phyloP scores from a whole-genome alignment of 2,329 filamentous ascomycete genomes.

The Saccharata proteae region DNA sequence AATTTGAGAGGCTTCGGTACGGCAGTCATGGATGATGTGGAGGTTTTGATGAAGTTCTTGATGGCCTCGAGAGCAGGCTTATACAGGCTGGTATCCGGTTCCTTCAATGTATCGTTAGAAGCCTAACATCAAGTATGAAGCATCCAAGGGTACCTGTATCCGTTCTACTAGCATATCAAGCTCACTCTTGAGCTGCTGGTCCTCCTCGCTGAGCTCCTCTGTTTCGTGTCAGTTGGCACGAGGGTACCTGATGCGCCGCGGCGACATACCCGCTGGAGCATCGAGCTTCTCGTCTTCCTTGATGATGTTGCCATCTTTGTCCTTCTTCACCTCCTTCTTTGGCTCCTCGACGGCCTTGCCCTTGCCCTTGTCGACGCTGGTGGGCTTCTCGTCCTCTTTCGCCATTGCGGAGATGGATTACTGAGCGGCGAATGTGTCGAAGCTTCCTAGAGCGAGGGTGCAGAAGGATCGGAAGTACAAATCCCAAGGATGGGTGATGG shows the following conservation, averaged over 20 bases:
- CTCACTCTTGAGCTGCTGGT: slow-evolving; percentile 95
- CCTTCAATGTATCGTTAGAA: too few species aligned
- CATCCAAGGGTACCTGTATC: slow-evolving; percentile 52
- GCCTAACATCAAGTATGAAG: slow-evolving; percentile 1
- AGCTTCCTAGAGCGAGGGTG: slow-evolving; percentile 10
- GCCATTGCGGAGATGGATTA: slow-evolving; percentile 45
- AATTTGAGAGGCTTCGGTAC: slow-evolving; percentile 98
- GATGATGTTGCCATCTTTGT: slow-evolving; percentile 58
- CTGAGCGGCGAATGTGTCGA: slow-evolving; percentile 18
- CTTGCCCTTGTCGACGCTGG: slow-evolving; percentile 87
- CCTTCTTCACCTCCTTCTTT: slow-evolving; percentile 46
- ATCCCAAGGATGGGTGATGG: background rate
- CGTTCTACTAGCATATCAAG: slow-evolving; percentile 96
- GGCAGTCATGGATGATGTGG: slow-evolving; percentile 97
- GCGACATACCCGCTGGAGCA: slow-evolving; percentile 41
- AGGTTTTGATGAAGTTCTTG: slow-evolving; percentile 98
- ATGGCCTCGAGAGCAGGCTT: slow-evolving; percentile 88
- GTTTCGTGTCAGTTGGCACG: slow-evolving; percentile 13
- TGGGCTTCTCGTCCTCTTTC: slow-evolving; percentile 80
- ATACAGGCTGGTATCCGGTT: slow-evolving; percentile 77
- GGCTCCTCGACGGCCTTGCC: slow-evolving; percentile 67
- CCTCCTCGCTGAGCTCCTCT: slow-evolving; percentile 95
- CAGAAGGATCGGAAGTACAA: slow-evolving; percentile 9
- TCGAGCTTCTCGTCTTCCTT: slow-evolving; percentile 70
- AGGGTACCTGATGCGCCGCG: background rate